Evolutionary conservation across 306 rosid genomes (phyloP).

Genomic region (Dryas alaskensis): DNA sequence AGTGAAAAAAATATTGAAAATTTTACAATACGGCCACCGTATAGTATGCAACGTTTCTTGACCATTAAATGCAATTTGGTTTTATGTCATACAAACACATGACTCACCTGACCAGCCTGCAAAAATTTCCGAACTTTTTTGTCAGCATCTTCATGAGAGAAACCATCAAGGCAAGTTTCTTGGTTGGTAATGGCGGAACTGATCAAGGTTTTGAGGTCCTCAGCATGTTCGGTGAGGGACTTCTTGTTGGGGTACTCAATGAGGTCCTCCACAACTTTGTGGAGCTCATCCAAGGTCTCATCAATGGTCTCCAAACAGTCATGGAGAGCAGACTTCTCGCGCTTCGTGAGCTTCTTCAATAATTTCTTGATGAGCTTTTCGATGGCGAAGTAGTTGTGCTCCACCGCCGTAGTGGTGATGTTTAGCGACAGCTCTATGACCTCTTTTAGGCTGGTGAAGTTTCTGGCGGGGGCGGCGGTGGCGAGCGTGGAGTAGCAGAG

Average conservation of each 20-base stretch:
- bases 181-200: slow-evolving; percentile 87
- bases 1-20: too few relatives aligned
- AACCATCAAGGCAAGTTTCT: slow-evolving; percentile 81
- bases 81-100: too few relatives aligned
- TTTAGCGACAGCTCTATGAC: slow-evolving; percentile 48
- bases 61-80: too few relatives aligned
- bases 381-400: slow-evolving; percentile 42
- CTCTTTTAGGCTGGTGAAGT: slow-evolving; percentile 39
- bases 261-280: slow-evolving; percentile 39
- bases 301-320: slow-evolving; percentile 70
- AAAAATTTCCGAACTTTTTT: slow-evolving; percentile 42
- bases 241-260: slow-evolving; percentile 43
- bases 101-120: slow-evolving; percentile 31
- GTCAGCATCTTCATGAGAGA: slow-evolving; percentile 59
- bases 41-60: too few relatives aligned
- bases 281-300: slow-evolving; percentile 63
- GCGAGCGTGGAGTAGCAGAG: slow-evolving; percentile 65
- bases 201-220: slow-evolving; percentile 64
- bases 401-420: slow-evolving; percentile 43
- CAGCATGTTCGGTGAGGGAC: slow-evolving; percentile 49
- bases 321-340: slow-evolving; percentile 59
- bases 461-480: slow-evolving; percentile 28
- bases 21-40: too few relatives aligned
- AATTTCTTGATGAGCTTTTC: slow-evolving; percentile 46
- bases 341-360: slow-evolving; percentile 27